Base-by-base conservation (phyloP, 2,329 filamentous ascomycete genomes). In the Penicillium vulpinum region DNA sequence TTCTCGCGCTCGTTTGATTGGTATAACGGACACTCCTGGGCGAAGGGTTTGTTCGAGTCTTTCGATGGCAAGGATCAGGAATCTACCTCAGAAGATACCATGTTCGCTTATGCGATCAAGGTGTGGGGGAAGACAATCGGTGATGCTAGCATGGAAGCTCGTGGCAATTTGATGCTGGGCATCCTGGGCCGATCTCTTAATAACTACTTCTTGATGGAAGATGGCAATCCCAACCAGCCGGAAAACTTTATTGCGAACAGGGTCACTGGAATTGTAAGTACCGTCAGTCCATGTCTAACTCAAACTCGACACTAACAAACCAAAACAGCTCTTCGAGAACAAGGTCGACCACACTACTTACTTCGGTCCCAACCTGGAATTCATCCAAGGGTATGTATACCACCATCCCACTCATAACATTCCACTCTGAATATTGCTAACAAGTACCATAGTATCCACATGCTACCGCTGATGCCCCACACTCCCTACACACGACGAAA, bases 1-100 rank as follows among this genome's bases (percentile, higher is more conserved):
- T 87, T 91, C 64, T 92, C 84, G 59, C 85, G 94, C 47, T 85
- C 81, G 55, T 97, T 97, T 69, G 94, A 97, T 75, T 97, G 91
- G 91, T 97, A 88, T 73, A 87, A 95, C 68, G 94, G 93, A 2
- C 94, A 97, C 80, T 92, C 88, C 57, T 97, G 93, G 91, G 93
- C 93, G 2, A 91, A 82, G 67, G 79, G 77, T 1, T 70, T 84
- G 1, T 81, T 79, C 59, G 78, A 79, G 41, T 83, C 81, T 18
- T 79, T 76, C 6, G 82, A 84, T 51, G 81, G 81, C 8, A 82
- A 81, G 57, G 80, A 82, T 39, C 75, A 81, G 76, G 94, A 97
- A 73, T 94, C 90, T 29, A 91, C 88, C 44, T 93, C 90, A 0
- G 93, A 97, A 75, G 94, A 97, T 73, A 86, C 87, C 61, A 92